A percentile compares a stretch with the other conserved stretches of the same genome.
Evolutionary conservation across 441 rosid genomes (phyloP).

Genomic region (Arabidopsis hybrid): DNA sequence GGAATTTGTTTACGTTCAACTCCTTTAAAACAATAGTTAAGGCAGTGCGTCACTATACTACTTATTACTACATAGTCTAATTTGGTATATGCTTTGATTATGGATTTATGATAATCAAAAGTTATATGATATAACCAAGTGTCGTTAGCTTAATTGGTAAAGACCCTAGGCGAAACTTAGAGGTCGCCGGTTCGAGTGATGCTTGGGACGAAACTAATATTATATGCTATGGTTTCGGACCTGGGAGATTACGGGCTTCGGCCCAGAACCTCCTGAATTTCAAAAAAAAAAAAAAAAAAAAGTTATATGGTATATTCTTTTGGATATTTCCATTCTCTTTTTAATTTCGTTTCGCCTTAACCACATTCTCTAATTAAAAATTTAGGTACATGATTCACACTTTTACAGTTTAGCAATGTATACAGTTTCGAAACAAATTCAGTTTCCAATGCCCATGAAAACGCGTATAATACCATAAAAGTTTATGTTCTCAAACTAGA

Average conservation of each 20-base stretch:
- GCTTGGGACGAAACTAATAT: too few relatives aligned
- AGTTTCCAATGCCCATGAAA: neutral
- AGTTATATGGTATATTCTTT: conserved; percentile 29
- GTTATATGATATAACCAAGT: too few relatives aligned
- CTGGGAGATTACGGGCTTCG: too few relatives aligned
- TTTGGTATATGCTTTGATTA: conserved; percentile 22
- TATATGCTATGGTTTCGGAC: too few relatives aligned
- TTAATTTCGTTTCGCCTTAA: neutral
- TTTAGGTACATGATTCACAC: neutral
- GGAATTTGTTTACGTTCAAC: neutral
- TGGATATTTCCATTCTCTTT: conserved; percentile 23
- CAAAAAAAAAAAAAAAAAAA: too few relatives aligned
- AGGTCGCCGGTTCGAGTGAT: too few relatives aligned
- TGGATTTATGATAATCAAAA: neutral
- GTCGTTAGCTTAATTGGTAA: too few relatives aligned
- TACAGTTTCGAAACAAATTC: neutral
- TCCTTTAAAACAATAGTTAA: neutral
- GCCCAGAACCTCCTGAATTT: too few relatives aligned
- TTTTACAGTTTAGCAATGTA: neutral
- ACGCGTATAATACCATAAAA: neutral
- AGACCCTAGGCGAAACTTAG: too few relatives aligned
- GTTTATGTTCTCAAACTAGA: neutral
- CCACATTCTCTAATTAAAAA: neutral
- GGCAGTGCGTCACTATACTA: conserved; percentile 5
- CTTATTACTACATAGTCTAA: neutral